Evolutionary conservation across 1,284 basidiomycete genomes (phyloP).

Genomic region (Ustilago shanxiensis): DNA sequence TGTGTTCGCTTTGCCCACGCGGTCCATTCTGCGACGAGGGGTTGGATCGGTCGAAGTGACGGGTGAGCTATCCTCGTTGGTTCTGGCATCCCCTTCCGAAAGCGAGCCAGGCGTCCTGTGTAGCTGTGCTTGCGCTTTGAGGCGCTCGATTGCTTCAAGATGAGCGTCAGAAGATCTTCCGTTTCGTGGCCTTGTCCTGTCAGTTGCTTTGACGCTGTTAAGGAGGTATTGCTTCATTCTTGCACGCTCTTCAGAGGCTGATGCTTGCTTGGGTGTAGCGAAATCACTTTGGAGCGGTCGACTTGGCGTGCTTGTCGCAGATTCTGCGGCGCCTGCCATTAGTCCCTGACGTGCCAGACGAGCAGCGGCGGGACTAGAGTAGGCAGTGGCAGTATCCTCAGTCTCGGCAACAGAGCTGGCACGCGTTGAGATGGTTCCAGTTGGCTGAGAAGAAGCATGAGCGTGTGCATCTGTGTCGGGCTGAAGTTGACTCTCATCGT

Average conservation of each 20-base stretch:
- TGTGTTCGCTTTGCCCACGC: conserved; percentile 51
- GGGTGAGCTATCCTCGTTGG: conserved; percentile 18
- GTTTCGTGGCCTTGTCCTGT: conserved; percentile 17
- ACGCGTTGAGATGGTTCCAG: conserved; percentile 15
- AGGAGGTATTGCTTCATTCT: conserved; percentile 56
- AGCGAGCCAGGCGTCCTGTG: conserved; percentile 30
- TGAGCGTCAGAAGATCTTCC: conserved; percentile 42
- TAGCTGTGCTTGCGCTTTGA: conserved; percentile 46
- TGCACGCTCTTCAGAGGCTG: conserved; percentile 34
- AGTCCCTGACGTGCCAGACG: conserved; percentile 39
- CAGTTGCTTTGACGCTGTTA: conserved; percentile 53
- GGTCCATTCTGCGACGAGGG: conserved; percentile 43
- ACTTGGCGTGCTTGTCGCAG: conserved; percentile 30
- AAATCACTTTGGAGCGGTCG: conserved; percentile 27
- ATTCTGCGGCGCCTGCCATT: conserved; percentile 9
- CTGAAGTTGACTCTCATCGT: conserved; percentile 26
- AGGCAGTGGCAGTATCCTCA: conserved; percentile 44
- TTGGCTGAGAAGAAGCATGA: conserved; percentile 6
- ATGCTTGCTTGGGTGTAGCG: conserved; percentile 33
- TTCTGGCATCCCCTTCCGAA: conserved; percentile 30
- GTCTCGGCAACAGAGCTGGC: conserved; percentile 20
- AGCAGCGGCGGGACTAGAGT: conserved; percentile 51
- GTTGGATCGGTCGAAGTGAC: conserved; percentile 26
- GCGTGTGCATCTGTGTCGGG: conserved; percentile 5
- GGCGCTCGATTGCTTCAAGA: conserved; percentile 38